Evolutionary conservation across 176 grass and related monocot genomes (phyloP), one percentile per base, ranked within the genome.

Genomic region (Calamus simplicifolius): DNA sequence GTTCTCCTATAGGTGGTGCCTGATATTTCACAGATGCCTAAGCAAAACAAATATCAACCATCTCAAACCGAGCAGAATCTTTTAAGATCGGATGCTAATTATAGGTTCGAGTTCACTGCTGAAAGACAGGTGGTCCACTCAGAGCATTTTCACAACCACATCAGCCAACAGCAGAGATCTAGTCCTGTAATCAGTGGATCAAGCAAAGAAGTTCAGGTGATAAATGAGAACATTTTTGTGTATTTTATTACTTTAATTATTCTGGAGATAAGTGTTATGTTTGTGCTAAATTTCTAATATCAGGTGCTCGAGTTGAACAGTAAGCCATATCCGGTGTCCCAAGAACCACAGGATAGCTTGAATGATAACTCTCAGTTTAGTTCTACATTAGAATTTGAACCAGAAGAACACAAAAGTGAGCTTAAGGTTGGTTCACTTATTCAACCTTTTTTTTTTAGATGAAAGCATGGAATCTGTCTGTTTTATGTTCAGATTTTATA

Each of bases 181-280:
- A 18, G 56, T 3, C 64, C 62, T 81, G 48, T 59, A 52, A 50
- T 50, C 61, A 21, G 26, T 28, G 68, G 73, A 69, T 74, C 62
- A 56, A 80, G 54, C 70, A 62, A 75, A 64, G 84, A 82, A 80
- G 65, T 73, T 48, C 64, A 75, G 76, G 92, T 97, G 73, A 76
- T 7, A 2, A 35, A 8, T 1, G 6, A 35, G 6, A 7, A 35
- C 31, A 35, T 35, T 35, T 35, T 35, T 35, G 6, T 8, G 6
- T 35, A 35, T 0, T 35, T 5, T 35, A 35, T 8, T 35, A 35
- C 31, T 8, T 35, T 2, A 35, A 7, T 35, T 7, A 35, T 35
- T 2, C 31, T 1, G 8, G 31, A 54, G 26, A 1, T n/a, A 21
- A 31, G 38, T 19, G 25, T 67, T 55, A 43, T 54, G 1, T 8